Base-by-base conservation (phyloP, 1,284 basidiomycete genomes). In the Earliella scabrosa region DNA sequence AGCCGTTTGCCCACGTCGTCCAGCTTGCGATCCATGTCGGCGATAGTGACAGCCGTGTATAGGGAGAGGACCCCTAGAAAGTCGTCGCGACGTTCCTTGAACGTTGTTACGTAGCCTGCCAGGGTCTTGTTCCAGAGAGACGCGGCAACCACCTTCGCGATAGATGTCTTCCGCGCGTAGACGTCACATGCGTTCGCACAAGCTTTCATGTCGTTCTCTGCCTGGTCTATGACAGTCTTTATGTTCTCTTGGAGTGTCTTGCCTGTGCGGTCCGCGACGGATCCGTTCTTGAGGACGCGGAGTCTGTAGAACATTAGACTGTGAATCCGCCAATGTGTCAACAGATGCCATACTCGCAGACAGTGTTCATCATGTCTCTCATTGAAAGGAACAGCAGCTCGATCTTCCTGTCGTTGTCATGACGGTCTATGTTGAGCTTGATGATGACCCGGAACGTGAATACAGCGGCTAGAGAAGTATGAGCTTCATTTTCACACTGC, bases 401-500 rank as follows among this genome's bases (percentile, higher is more conserved):
- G 4, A 81, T 73, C 49, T 77, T 78, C 53, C 66, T 68, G 55
- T 81, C 75, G 48, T 81, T 82, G 13, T 77, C 73, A 11, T 75
- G 65, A 18, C 77, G 69, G 14, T 69, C 75, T 29, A 75, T 49
- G 34, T 79, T 73, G 18, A 81, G 69, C 16, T 65, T 73, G 39
- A 76, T 70, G 0, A 77, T 76, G 4, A 73, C 65, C 52, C 75
- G 73, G 66, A 82, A 81, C 0, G 78, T 77, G 21, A 71, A 51
- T 0, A 81, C 76, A 24, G 73, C 76, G 23, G 75, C 80, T 81
- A 31, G n/a, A n/a, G n/a, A n/a, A n/a, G n/a, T n/a, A n/a, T n/a
- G n/a, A n/a, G n/a, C n/a, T n/a, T n/a, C n/a, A n/a, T n/a, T n/a
- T n/a, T n/a, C n/a, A n/a, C n/a, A n/a, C n/a, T n/a, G n/a, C n/a